Evolutionary conservation across 2,329 filamentous ascomycete genomes (phyloP), one percentile per base, ranked within the genome.

Genomic region (Dothistroma pini): DNA sequence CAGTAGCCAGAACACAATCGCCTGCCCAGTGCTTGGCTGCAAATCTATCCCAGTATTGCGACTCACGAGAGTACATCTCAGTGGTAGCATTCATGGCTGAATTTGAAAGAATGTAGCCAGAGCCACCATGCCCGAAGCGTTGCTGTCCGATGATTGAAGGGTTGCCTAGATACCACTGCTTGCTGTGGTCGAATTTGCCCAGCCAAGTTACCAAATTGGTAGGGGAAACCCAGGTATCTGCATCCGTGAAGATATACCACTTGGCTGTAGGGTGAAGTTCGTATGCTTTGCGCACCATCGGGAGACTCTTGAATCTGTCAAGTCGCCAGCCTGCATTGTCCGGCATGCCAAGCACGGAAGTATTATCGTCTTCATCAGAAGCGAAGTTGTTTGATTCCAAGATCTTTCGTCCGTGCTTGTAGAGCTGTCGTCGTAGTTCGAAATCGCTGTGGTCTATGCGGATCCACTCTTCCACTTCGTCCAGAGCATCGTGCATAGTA

Each of bases 211-310:
- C 34, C 29, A 49, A 54, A n/a, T 10, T 54, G 19, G 35, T 50
- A 35, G 22, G 53, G 54, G 7, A 58, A 2, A 21, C 72, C 75
- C 83, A 82, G 14, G 83, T 85, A 67, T 86, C 84, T 0, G 81
- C 79, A 66, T 85, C 83, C 51, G 84, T 78, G 69, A 86, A 86
- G 58, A 84, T 74, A 63, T 79, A 86, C 84, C 83, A 86, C 60
- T 80, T 81, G 41, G 79, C 79, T 6, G 21, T 69, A 1, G 80
- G 80, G 47, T 70, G 66, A 41, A 73, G 65, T 16, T 73, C 66
- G 64, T 73, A 62, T 7, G 81, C 79, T 10, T 52, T 57, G 32
- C 63, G 34, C n/a, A 60, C 31, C 58, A 57, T 82, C 29, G 81
- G 80, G 32, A 84, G 68, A 62, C 83, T 83, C 66, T 84, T 84